Evolutionary conservation across 202 grass and related monocot genomes (phyloP), one percentile per base, ranked within the genome.

Genomic region (Elaeis oleifera): DNA sequence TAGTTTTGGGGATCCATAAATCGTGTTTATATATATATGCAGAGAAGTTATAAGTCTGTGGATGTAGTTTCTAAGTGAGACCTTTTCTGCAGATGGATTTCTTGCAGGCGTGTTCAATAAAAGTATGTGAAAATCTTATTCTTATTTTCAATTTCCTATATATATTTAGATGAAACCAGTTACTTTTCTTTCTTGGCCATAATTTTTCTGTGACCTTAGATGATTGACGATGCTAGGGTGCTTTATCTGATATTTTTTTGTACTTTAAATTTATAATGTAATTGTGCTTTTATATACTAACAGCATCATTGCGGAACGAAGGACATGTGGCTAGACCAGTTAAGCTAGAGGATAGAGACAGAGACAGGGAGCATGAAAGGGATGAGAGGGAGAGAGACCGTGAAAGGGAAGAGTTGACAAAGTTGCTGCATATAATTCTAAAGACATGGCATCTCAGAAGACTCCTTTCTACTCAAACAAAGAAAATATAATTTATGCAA

Each of bases 401-500:
- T 52, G 80, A 78, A 32, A 68, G 69, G 23, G 74, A 77, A 44
- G 63, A 63, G 63, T 53, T 63, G 80, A 73, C 31, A 78, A 83
- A 55, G 51, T 57, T 49, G 59, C 66, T 61, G 18, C 44, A 39
- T 60, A 58, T 63, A 67, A 66, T 63, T 49, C 58, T 17, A 81
- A 70, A 55, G 78, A 81, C 15, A 65, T n/a, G 6, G 26, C 56
- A n/a, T 48, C 68, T 7, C 71, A 75, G 39, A 81, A 75, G 31
- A 56, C 71, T 32, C 24, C 72, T 49, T 20, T 64, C 4, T 55
- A 44, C 20, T 73, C 80, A 51, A 74, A 58, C 63, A 78, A 78
- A 74, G 75, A 83, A 36, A 83, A 57, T 74, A 74, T 59, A 78
- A 83, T 63, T 4, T 78, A n/a, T 83, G 57, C 63, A 83, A 83